Conservation (phyloP, 2,329 filamentous ascomycete genomes). For the Clonostachys rosea region DNA sequence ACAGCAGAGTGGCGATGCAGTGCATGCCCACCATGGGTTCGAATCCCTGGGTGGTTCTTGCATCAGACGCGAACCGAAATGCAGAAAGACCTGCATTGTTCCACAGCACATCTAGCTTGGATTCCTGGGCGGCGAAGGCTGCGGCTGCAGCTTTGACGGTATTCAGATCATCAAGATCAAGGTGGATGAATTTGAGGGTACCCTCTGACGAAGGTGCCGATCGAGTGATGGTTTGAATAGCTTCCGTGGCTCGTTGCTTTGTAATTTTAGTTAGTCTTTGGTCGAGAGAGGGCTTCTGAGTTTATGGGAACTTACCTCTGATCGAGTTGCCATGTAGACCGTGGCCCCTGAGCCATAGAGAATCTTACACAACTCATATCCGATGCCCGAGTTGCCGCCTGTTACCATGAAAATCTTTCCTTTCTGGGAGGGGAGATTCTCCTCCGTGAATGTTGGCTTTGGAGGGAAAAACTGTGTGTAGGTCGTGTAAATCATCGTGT, state of each 20-base stretch:
- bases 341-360: neutral
- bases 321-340: neutral
- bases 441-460: neutral
- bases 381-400: neutral
- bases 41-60: conserved; percentile 15
- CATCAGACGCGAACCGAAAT: neutral
- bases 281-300: too few species aligned
- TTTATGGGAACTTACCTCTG: neutral
- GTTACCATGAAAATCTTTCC: neutral
- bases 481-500: too few species aligned
- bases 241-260: too few species aligned
- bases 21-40: conserved; percentile 25
- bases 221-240: too few species aligned
- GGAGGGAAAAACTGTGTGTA: neutral
- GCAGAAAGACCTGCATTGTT: conserved; percentile 27
- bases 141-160: conserved; percentile 18
- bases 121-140: conserved; percentile 11
- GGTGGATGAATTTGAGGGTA: conserved; percentile 26
- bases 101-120: conserved; percentile 26
- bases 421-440: neutral
- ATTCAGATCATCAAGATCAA: conserved; percentile 29
- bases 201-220: conserved; percentile 9
- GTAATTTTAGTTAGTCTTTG: too few species aligned
- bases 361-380: neutral
- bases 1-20: conserved; percentile 23